Base-by-base conservation (phyloP, 2,329 filamentous ascomycete species). In the Fusarium sp. region DNA sequence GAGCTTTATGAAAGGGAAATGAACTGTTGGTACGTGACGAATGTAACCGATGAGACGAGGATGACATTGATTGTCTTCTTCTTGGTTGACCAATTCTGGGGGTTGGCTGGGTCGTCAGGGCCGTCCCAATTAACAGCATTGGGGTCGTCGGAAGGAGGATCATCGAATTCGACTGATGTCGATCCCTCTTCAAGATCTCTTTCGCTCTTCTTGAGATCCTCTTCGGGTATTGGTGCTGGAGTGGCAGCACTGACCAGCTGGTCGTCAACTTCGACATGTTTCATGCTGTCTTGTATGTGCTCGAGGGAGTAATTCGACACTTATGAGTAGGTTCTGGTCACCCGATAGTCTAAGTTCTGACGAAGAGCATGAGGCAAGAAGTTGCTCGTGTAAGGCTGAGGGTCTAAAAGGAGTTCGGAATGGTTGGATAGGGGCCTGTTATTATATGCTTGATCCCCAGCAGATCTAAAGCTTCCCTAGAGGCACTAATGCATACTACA, bases 41-140 rank as follows among this genome's bases (percentile, higher is more conserved):
- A 79, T 6, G 84, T 84, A n/a, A 86, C 80, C 36, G 81, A 78
- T 8, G 83, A 83, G 9, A 86, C 75, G 11, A 84, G 75, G 4
- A 75, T 74, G 2, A 85, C 78, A 17, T 81, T 81, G 17, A 81
- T 59, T 54, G 79, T 78, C 70, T 84, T 85, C 45, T 76, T 78
- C n/a, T 56, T 61, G 9, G 62, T 66, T 7, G 84, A 75, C 90
- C 90, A 93, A 78, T 92, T 93, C 71, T 87, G 80, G 0, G 91
- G 90, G 66, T 91, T 90, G 41, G 84, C 80, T 2, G 87, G 86
- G 62, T 91, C 90, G 62, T 88, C 80, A 1, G 86, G 85, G 1
- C 87, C 85, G 72, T 91, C 88, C 88, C 90, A 93, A 66, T 86
- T 86, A 18, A 92, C 87, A 18, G 89, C 80, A 68, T 79, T 63